These are phyloP conservation scores for Xylaria longipes DNA, from an alignment of 495 filamentous ascomycete species.

Conservation along the genomic window DNA sequence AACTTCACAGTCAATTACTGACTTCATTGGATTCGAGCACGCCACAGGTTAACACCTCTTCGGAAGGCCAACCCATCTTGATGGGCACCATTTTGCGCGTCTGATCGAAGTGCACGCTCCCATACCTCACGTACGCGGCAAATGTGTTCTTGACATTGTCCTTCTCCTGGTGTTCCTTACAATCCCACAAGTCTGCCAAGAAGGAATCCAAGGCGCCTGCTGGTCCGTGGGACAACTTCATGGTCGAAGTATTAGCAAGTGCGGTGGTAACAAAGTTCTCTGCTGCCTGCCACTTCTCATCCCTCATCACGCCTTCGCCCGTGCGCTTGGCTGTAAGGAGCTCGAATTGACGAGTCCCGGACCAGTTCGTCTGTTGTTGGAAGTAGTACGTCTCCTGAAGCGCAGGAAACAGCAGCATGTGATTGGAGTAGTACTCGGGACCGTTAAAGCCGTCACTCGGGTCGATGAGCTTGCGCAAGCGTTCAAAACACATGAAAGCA, in stretches of 20 bases:
- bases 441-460: conserved; percentile 41
- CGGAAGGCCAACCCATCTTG: conserved; percentile 34
- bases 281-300: conserved; percentile 36
- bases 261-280: conserved; percentile 38
- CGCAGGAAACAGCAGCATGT: conserved; percentile 32
- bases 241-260: conserved; percentile 37
- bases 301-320: conserved; percentile 30
- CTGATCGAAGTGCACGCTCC: conserved; percentile 45
- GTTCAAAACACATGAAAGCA: conserved; percentile 38
- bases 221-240: conserved; percentile 41
- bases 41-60: conserved; percentile 33
- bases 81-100: conserved; percentile 33
- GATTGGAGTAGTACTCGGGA: conserved; percentile 37
- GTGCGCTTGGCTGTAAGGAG: conserved; percentile 34
- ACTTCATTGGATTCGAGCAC: conserved; percentile 32
- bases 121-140: conserved; percentile 45
- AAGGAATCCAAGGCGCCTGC: conserved; percentile 33
- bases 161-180: conserved; percentile 37
- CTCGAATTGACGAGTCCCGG: conserved; percentile 38
- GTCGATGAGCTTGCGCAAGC: conserved; percentile 39
- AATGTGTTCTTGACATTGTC: conserved; percentile 45
- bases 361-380: conserved; percentile 34
- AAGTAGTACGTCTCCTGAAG: conserved; percentile 37
- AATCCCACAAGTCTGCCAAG: conserved; percentile 43
- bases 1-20: conserved; percentile 1